These are phyloP conservation scores for Trichodelitschia bisporula DNA, from an alignment of 495 filamentous ascomycete species.

Conservation along the genomic window DNA sequence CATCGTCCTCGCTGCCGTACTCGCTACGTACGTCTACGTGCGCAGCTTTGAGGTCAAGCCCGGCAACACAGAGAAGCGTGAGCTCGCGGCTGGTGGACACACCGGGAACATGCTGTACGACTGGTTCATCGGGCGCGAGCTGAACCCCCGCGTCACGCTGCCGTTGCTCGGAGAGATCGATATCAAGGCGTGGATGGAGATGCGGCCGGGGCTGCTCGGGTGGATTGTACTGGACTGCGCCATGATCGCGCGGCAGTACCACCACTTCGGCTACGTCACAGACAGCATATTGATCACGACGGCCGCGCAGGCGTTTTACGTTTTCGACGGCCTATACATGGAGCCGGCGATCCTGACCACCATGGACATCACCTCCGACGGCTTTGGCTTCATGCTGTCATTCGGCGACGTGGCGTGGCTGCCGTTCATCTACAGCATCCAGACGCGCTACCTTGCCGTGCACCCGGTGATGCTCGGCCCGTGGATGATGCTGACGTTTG, in stretches of 20 bases:
- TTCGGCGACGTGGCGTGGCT: conserved; percentile 92
- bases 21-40: conserved; percentile 56
- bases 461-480: conserved; percentile 58
- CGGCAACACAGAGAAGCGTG: conserved; percentile 37
- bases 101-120: conserved; percentile 80
- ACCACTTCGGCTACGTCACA: conserved; percentile 53
- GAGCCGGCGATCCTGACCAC: conserved; percentile 83
- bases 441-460: conserved; percentile 66
- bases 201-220: conserved; percentile 73
- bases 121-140: conserved; percentile 91
- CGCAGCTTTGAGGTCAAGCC: conserved; percentile 53
- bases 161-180: conserved; percentile 66
- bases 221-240: conserved; percentile 76
- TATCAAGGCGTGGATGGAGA: conserved; percentile 74
- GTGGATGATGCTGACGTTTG: conserved; percentile 29
- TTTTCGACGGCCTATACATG: conserved; percentile 70
- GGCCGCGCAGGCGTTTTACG: conserved; percentile 56
- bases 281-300: conserved; percentile 73
- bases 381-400: conserved; percentile 90
- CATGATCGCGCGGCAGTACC: conserved; percentile 73
- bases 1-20: conserved; percentile 39
- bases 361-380: conserved; percentile 87
- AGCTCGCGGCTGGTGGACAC: conserved; percentile 59
- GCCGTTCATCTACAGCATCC: conserved; percentile 69
- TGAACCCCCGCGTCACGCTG: conserved; percentile 69